These are phyloP conservation scores for Wickerhamiella kazuoi DNA, from an alignment of 805 yeast genomes.

Conservation along the genomic window DNA sequence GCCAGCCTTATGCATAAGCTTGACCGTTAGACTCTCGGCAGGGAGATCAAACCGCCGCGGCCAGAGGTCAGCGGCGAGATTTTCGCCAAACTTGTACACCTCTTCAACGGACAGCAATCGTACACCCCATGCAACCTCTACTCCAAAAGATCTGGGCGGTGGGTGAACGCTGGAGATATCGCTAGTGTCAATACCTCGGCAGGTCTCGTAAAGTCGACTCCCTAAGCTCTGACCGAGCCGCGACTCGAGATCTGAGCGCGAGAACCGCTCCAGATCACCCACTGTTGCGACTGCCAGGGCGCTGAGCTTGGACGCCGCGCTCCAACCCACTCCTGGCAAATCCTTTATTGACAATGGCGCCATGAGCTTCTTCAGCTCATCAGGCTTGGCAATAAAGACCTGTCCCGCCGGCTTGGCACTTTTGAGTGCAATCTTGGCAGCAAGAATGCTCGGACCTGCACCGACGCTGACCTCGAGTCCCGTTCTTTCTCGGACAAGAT, in stretches of 20 bases:
- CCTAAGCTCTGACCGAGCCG: constrained; percentile 60
- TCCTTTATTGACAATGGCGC: constrained; percentile 23
- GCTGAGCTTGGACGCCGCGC: constrained; percentile 29
- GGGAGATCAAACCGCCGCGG: constrained; percentile 26
- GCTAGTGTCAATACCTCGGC: constrained; percentile 44
- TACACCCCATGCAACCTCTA: constrained; percentile 85
- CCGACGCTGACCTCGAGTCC: constrained; percentile 68
- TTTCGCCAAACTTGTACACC: constrained; percentile 42
- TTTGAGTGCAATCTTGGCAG: constrained; percentile 58
- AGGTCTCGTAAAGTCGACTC: constrained; percentile 35
- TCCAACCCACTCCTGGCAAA: constrained; percentile 27
- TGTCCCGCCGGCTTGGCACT: constrained; percentile 70
- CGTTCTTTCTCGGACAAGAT: constrained; percentile 28
- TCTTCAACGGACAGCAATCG: constrained; percentile 46
- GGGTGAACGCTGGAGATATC: constrained; percentile 31
- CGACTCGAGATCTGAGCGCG: constrained; percentile 23
- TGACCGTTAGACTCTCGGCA: constrained; percentile 39
- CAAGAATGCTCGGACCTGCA: constrained; percentile 48
- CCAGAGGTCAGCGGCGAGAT: constrained; percentile 42
- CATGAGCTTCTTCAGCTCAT: constrained; percentile 21
- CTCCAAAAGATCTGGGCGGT: constrained; percentile 55
- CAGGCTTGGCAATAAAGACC: constrained; percentile 21
- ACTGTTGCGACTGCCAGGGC: constrained; percentile 24
- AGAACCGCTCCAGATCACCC: constrained; percentile 24
- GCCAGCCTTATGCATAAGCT: constrained; percentile 43